Base-by-base conservation (phyloP, 2,329 filamentous ascomycete genomes). In the Aureobasidium sp. region DNA sequence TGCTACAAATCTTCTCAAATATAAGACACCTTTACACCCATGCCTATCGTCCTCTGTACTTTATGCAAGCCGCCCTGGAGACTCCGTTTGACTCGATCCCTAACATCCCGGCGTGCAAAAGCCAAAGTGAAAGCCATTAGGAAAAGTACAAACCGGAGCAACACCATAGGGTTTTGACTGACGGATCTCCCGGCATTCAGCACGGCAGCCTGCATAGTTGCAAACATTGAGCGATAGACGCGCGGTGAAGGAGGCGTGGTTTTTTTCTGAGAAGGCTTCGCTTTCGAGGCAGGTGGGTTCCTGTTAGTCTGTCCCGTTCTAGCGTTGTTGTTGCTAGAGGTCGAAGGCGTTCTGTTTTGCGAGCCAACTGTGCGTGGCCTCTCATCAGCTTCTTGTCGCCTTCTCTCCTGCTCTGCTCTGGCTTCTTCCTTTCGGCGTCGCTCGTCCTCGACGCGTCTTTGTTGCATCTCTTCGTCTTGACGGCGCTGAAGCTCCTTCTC, bases 21-120 rank as follows among this genome's bases (percentile, higher is more conserved):
- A 76, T 97, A 97, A 72, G 89, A 95, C 69, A 97, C 92, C 77
- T 96, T 97, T 64, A 95, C 89, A 2, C 93, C 94, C 93, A 97
- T 97, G 1, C 92, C 92, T 4, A 93, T 86, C 0, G 94, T 97
- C 47, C 85, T 81, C 71, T 83, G 85, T 42, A 96, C 77, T 76
- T 95, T 96, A 59, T 83, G 82, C 90, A 90, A 95, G 10, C 84
- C 85, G 29, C 81, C 78, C 40, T 81, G 82, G 45, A 95, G 70
- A 38, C 91, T 77, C 60, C 85, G 81, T 70, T 85, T 81, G 37
- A 96, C 73, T 65, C 88, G 82, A 65, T 95, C 85, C 42, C 92
- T 83, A 15, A 95, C 77, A 69, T 88, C 87, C 67, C 83, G 81
- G 67, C 89, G 82, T 61, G 89, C 87, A 62, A 96, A 78, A 64